These are phyloP conservation scores for Exophiala phaeomuriformis DNA, from an alignment of 2,329 filamentous ascomycete species.

Conservation along the genomic window DNA sequence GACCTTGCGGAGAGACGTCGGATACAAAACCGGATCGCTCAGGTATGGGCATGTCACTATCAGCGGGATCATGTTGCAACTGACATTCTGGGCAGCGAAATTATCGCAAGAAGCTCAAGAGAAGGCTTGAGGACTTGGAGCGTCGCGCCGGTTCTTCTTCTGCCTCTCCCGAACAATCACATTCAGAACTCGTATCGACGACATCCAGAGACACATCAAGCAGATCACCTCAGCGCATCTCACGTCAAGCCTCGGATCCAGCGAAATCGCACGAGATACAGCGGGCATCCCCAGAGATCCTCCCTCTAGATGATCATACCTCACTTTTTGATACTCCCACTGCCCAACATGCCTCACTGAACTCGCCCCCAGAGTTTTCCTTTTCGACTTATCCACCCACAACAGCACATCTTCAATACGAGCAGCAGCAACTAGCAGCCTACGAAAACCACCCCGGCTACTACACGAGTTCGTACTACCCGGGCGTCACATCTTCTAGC, in stretches of 20 bases:
- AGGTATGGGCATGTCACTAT: constrained; percentile 34
- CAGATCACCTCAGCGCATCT: constrained; percentile 16
- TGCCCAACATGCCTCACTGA: constrained; percentile 17
- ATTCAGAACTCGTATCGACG: constrained; percentile 44
- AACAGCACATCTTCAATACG: constrained; percentile 24
- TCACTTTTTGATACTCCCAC: constrained; percentile 20
- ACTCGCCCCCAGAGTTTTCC: constrained; percentile 20
- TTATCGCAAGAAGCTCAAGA: constrained; percentile 59
- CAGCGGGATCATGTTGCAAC: not conserved
- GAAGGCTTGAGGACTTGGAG: constrained; percentile 58
- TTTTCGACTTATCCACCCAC: constrained; percentile 23
- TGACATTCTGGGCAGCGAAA: constrained; percentile 29
- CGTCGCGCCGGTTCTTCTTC: constrained; percentile 55
- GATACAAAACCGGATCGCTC: constrained; percentile 96
- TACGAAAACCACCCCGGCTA: constrained; percentile 33
- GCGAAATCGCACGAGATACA: constrained; percentile 19
- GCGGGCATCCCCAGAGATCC: constrained; percentile 23
- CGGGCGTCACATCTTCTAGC: constrained; percentile 35
- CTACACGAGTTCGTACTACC: constrained; percentile 32
- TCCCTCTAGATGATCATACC: constrained; percentile 24
- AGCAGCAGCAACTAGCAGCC: constrained; percentile 24
- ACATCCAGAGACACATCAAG: constrained; percentile 26
- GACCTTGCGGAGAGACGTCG: constrained; percentile 87
- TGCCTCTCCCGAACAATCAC: constrained; percentile 53
- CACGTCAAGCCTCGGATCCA: constrained; percentile 19